Percentiles rank a stretch among this genome's conserved stretches.
Conservation (phyloP, 139 green algal genomes). For the Yamagishiella unicocca region DNA sequence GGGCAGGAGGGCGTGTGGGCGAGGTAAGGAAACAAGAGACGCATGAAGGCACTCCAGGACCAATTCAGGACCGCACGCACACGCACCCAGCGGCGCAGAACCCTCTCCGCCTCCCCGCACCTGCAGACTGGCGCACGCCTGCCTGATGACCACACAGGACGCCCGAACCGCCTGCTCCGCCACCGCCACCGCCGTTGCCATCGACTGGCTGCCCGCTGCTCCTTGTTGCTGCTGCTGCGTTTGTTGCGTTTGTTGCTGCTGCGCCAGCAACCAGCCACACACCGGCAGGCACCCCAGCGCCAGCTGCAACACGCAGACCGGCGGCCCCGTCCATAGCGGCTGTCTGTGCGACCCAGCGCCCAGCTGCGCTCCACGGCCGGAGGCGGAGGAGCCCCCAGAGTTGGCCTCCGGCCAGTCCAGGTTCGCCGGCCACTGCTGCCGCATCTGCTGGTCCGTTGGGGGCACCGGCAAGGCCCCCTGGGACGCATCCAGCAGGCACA, state of each 20-base stretch:
- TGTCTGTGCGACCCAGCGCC: background rate
- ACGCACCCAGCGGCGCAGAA: no score
- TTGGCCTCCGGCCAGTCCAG: slow-evolving; percentile 15
- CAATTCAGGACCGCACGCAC: background rate
- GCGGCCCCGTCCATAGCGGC: slow-evolving; percentile 16
- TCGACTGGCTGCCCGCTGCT: background rate
- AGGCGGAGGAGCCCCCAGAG: background rate
- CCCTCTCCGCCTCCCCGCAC: no score
- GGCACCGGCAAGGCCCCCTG: background rate
- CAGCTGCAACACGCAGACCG: slow-evolving; percentile 35
- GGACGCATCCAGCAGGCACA: slow-evolving; percentile 6
- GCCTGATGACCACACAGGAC: background rate
- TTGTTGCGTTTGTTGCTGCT: background rate
- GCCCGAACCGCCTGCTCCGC: slow-evolving; percentile 10
- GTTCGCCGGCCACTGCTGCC: slow-evolving; percentile 16
- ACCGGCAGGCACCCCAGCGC: slow-evolving; percentile 35
- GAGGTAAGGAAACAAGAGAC: background rate
- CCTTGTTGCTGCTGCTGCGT: background rate
- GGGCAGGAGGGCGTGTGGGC: no score
- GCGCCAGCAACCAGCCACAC: slow-evolving; percentile 19
- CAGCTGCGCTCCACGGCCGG: background rate
- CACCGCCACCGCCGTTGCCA: background rate
- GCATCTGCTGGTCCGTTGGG: background rate
- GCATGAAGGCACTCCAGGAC: background rate
- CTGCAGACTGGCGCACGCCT: slow-evolving; percentile 3